Evolutionary conservation across 225 moss, liverwort and hornwort genomes (phyloP).

Genomic region (Lunularia cruciata): DNA sequence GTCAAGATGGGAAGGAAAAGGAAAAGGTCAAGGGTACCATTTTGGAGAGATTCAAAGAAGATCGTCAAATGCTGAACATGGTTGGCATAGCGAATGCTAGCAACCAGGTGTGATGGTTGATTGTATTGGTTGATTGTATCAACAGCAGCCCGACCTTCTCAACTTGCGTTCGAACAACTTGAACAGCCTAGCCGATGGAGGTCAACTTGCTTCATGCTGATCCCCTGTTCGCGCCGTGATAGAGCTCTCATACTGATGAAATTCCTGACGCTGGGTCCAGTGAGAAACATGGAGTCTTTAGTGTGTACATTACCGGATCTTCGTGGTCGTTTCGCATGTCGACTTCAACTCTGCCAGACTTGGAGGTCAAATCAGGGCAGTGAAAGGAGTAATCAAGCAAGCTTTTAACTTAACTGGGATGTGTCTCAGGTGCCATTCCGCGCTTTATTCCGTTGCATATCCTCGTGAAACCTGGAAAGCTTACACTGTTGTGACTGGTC

Average conservation of each 20-base stretch:
- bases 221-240: too few relatives aligned
- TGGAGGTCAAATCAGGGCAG: neutral
- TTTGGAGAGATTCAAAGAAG: conserved; percentile 86
- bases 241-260: too few relatives aligned
- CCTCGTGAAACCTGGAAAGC: too few relatives aligned
- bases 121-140: too few relatives aligned
- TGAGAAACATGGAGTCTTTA: neutral
- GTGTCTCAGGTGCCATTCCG: neutral
- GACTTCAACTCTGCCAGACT: neutral
- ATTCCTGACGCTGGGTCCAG: too few relatives aligned
- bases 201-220: neutral
- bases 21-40: conserved; percentile 67
- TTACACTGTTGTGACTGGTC: too few relatives aligned
- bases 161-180: neutral
- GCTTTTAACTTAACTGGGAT: neutral
- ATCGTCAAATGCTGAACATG: conserved; percentile 92
- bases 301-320: neutral
- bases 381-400: neutral
- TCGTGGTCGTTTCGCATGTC: neutral
- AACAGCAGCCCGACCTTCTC: too few relatives aligned
- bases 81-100: conserved; percentile 81
- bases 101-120: conserved; percentile 25
- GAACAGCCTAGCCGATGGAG: neutral
- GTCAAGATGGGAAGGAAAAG: conserved; percentile 37
- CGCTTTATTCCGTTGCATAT: neutral